A percentile compares a stretch with the other conserved stretches of the same genome.
These are phyloP conservation scores for Penicillium simplicissimum DNA, from an alignment of 495 filamentous ascomycete genomes.

Conservation along the genomic window DNA sequence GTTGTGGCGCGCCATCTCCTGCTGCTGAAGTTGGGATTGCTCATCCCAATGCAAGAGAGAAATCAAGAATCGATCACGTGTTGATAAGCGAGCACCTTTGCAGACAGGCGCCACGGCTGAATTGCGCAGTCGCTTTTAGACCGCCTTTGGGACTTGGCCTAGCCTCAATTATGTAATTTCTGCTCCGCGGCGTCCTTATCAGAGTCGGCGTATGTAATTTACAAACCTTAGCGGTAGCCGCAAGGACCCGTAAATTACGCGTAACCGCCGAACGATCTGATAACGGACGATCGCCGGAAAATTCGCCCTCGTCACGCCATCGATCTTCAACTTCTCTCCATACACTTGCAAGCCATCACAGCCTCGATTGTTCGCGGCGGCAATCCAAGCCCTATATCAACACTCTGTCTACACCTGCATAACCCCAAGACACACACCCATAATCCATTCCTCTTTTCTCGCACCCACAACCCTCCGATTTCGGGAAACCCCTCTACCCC, in stretches of 20 bases:
- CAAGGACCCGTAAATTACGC: neutral
- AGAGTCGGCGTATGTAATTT: neutral
- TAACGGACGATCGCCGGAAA: slow-evolving; percentile 31
- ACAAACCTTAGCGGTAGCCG: neutral
- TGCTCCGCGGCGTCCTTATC: neutral
- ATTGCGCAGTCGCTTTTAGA: neutral
- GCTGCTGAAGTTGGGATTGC: neutral
- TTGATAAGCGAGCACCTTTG: slow-evolving; percentile 13
- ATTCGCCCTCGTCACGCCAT: slow-evolving; percentile 35
- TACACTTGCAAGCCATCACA: slow-evolving; percentile 1
- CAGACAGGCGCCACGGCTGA: neutral
- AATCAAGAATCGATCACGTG: slow-evolving; percentile 13
- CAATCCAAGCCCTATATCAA: neutral
- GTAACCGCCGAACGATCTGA: slow-evolving; percentile 26
- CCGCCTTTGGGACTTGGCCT: neutral
- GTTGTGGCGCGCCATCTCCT: slow-evolving; percentile 25
- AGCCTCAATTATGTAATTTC: neutral
- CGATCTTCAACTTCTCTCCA: slow-evolving; percentile 16
- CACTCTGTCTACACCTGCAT: neutral
- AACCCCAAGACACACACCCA: neutral
- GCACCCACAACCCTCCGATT: slow-evolving; percentile 10
- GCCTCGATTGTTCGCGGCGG: neutral
- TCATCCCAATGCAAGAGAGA: slow-evolving; percentile 9
- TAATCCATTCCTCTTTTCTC: neutral
- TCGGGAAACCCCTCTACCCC: slow-evolving; percentile 19